These are phyloP conservation scores for Eragrostis curvula DNA, from an alignment of 176 grass and related monocot genomes.

Conservation along the genomic window DNA sequence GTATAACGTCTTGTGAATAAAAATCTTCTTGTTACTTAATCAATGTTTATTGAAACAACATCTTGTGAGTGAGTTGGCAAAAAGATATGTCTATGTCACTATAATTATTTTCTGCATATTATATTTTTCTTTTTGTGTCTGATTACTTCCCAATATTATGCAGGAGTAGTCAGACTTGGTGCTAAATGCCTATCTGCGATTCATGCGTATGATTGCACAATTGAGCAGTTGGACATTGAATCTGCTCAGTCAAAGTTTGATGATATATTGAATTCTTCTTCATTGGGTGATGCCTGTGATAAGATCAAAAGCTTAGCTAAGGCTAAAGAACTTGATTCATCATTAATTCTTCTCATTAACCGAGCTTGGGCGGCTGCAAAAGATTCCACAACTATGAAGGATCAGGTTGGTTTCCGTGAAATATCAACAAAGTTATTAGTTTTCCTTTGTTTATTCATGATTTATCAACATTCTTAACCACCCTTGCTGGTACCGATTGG, in stretches of 20 bases:
- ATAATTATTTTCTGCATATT: neutral
- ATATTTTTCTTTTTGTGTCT: conserved; percentile 1
- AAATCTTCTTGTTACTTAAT: neutral
- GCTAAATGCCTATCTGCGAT: conserved; percentile 92
- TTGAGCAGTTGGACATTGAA: conserved; percentile 73
- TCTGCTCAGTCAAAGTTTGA: conserved; percentile 87
- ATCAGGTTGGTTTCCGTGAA: conserved; percentile 55
- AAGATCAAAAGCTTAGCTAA: conserved; percentile 81
- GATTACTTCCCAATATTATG: conserved; percentile 34
- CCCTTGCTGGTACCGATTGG: neutral
- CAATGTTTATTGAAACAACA: conserved; percentile 11
- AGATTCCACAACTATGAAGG: conserved; percentile 69
- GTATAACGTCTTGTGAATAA: conserved; percentile 5
- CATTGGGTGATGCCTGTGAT: conserved; percentile 72
- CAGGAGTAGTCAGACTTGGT: conserved; percentile 84
- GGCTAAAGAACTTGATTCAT: conserved; percentile 90
- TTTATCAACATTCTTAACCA: conserved; percentile 17
- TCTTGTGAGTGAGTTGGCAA: neutral
- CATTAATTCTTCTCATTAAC: conserved; percentile 91
- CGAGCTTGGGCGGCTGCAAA: conserved; percentile 90
- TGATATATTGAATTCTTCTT: conserved; percentile 86
- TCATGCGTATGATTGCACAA: conserved; percentile 77
- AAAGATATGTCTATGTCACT: neutral
- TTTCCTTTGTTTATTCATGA: neutral
- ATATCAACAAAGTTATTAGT: conserved; percentile 3